phyloP scores from a whole-genome alignment of 179 eudicot genomes.

The Beta lomatogona region DNA sequence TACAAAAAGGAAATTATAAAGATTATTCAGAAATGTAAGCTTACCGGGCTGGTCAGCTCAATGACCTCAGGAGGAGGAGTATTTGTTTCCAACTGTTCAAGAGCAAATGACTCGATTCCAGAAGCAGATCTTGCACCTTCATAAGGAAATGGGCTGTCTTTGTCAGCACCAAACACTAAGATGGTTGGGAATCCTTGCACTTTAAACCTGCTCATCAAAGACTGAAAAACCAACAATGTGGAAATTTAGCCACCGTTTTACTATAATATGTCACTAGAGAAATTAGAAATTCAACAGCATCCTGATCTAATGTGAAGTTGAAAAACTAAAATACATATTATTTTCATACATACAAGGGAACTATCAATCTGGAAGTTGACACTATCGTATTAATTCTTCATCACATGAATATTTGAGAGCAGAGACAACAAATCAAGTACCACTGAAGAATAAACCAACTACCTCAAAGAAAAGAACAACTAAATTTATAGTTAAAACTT shows the following conservation, averaged over 20 bases:
- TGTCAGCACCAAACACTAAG: constrained; percentile 94
- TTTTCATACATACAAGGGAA: not conserved
- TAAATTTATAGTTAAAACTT: not conserved
- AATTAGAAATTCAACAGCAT: not conserved
- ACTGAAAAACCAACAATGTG: constrained; percentile 46
- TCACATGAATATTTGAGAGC: not conserved
- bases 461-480: not conserved
- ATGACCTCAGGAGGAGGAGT: constrained; percentile 82
- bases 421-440: not conserved
- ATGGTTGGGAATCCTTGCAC: constrained; percentile 96
- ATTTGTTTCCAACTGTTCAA: constrained; percentile 87
- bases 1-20: not conserved
- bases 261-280: not conserved
- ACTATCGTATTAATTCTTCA: not conserved
- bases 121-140: constrained; percentile 94
- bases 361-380: not conserved
- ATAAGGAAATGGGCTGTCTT: constrained; percentile 71
- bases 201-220: constrained; percentile 88
- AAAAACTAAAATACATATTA: not conserved
- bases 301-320: not conserved
- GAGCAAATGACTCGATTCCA: constrained; percentile 87
- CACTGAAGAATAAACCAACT: not conserved
- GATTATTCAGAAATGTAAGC: not conserved
- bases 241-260: not conserved
- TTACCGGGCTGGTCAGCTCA: constrained; percentile 81